phyloP scores from a whole-genome alignment of 2,329 filamentous ascomycete species.

The Fusarium ambrosium region DNA sequence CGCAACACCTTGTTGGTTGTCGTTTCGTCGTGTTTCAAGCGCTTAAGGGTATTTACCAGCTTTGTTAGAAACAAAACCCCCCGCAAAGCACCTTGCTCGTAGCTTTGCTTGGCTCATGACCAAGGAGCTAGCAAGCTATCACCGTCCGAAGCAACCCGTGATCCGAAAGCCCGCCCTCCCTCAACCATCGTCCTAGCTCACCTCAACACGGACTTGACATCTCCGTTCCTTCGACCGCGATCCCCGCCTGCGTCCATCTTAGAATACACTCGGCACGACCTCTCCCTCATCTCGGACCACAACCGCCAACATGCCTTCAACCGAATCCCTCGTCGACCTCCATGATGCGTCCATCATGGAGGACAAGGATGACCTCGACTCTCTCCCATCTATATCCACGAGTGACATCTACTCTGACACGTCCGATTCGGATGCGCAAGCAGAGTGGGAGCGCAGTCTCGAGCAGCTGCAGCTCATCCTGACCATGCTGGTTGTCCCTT shows the following conservation, averaged over 20 bases:
- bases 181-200: constrained; percentile 7
- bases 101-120: background rate
- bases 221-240: background rate
- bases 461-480: constrained; percentile 93
- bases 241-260: background rate
- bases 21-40: constrained; percentile 8
- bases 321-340: constrained; percentile 66
- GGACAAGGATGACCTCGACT: constrained; percentile 71
- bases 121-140: constrained; percentile 5
- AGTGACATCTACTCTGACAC: constrained; percentile 70
- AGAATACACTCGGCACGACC: background rate
- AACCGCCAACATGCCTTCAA: constrained; percentile 48
- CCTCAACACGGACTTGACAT: background rate
- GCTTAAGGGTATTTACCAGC: background rate
- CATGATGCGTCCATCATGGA: constrained; percentile 61
- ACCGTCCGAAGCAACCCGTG: constrained; percentile 28
- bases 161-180: constrained; percentile 27
- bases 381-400: constrained; percentile 72
- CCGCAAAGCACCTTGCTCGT: background rate
- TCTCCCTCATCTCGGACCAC: background rate
- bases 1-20: constrained; percentile 4
- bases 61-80: background rate
- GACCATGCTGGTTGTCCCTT: constrained; percentile 95
- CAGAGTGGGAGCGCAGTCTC: constrained; percentile 93
- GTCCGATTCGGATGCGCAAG: constrained; percentile 84